phyloP scores from a whole-genome alignment of 495 filamentous ascomycete species.

The Oidiodendron maius region DNA sequence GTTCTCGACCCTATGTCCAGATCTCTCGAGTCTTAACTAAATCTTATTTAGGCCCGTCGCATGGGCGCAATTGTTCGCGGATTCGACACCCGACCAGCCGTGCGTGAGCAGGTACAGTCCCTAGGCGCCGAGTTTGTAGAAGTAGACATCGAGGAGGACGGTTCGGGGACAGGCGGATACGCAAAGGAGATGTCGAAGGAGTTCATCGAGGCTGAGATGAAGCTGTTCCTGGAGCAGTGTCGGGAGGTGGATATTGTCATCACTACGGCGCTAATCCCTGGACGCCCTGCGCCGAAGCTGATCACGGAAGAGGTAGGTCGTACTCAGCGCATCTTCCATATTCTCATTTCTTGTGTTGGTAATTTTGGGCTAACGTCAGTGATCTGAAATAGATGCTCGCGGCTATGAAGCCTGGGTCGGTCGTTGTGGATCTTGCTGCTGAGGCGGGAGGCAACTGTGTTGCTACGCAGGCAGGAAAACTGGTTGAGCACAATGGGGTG shows the following conservation, averaged over 20 bases:
- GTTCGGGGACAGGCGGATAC: constrained; percentile 74
- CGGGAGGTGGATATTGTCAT: constrained; percentile 83
- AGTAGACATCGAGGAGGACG: constrained; percentile 77
- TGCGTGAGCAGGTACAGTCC: constrained; percentile 78
- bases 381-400: constrained; percentile 57
- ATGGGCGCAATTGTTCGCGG: constrained; percentile 80
- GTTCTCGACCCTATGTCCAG: constrained; percentile 1
- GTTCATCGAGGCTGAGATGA: constrained; percentile 85
- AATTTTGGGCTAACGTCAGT: too few species aligned
- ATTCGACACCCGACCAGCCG: constrained; percentile 74
- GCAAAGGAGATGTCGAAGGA: constrained; percentile 86
- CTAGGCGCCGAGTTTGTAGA: constrained; percentile 80
- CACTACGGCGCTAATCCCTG: constrained; percentile 77
- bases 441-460: constrained; percentile 81
- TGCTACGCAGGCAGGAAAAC: constrained; percentile 61
- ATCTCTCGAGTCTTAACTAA: neutral
- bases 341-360: constrained; percentile 15
- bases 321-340: neutral
- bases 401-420: constrained; percentile 75
- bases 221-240: constrained; percentile 74
- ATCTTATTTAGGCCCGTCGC: constrained; percentile 46
- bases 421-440: constrained; percentile 75
- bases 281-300: constrained; percentile 66
- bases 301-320: constrained; percentile 54
- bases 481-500: constrained; percentile 64